Conservation (phyloP, 345 rosid species). For the Eucalyptus globulus region DNA sequence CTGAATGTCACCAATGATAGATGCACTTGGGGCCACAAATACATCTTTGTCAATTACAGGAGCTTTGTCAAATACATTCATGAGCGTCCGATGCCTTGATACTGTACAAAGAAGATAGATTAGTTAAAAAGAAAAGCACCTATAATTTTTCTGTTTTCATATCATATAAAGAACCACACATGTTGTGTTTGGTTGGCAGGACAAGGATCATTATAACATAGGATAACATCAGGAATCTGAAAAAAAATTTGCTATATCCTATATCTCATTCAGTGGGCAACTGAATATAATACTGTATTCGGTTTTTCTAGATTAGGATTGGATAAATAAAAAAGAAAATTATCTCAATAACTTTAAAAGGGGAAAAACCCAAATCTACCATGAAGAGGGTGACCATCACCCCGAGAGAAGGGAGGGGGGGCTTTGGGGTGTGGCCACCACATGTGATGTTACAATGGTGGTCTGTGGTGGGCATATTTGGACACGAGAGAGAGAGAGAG, state of each 20-base stretch:
- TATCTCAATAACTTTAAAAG: background rate
- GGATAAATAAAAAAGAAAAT: background rate
- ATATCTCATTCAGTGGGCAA: background rate
- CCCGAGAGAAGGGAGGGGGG: background rate
- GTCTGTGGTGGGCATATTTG: background rate
- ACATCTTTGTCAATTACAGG: slow-evolving; percentile 67
- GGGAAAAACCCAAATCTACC: background rate
- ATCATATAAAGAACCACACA: background rate
- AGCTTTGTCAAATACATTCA: slow-evolving; percentile 71
- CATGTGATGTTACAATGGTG: background rate
- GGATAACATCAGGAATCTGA: background rate
- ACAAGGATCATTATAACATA: background rate
- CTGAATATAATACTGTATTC: background rate
- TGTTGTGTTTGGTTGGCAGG: background rate
- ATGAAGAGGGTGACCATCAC: background rate
- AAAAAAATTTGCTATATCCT: background rate
- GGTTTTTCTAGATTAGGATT: background rate
- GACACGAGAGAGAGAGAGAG: background rate
- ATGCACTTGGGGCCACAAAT: slow-evolving; percentile 89
- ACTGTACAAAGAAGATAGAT: slow-evolving; percentile 20
- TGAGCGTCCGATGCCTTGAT: slow-evolving; percentile 85
- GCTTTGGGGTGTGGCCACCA: background rate
- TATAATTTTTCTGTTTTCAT: background rate
- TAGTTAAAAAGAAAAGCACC: background rate
- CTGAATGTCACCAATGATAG: slow-evolving; percentile 63